Evolutionary conservation across 495 filamentous ascomycete species (phyloP).

Genomic region (Penicillium fimorum): DNA sequence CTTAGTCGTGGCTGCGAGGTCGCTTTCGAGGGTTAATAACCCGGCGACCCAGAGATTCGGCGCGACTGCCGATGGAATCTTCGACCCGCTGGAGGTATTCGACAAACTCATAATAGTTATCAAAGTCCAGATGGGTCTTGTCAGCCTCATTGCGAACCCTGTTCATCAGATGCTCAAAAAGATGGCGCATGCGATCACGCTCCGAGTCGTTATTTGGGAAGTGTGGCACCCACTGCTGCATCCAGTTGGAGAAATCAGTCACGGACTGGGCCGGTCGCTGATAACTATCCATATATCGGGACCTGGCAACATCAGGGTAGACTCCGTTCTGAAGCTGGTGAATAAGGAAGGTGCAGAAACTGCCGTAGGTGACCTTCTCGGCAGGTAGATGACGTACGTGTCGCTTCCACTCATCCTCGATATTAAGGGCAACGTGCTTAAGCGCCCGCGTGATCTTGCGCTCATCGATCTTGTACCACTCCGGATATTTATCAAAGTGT

Average conservation of each 20-base stretch:
- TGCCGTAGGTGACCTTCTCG: constrained; percentile 3
- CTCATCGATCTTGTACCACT: constrained; percentile 2
- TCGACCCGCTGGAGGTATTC: constrained; percentile 17
- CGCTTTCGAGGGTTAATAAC: constrained; percentile 7
- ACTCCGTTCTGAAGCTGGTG: constrained; percentile 6
- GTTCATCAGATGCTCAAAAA: constrained; percentile 13
- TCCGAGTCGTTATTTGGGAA: constrained; percentile 2
- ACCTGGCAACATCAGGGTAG: neutral
- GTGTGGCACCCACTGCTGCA: constrained; percentile 15
- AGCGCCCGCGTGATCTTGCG: constrained; percentile 6
- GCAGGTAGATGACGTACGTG: neutral
- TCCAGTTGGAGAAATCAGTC: constrained; percentile 15
- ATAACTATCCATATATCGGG: constrained; percentile 5
- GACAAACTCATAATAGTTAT: constrained; percentile 14
- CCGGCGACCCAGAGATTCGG: constrained; percentile 2
- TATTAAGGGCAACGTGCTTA: constrained; percentile 8
- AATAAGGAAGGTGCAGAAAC: constrained; percentile 9
- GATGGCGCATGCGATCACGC: constrained; percentile 16
- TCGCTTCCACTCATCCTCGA: constrained; percentile 9
- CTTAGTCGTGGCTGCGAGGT: constrained; percentile 2
- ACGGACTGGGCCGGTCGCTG: constrained; percentile 12
- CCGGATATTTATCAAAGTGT: constrained; percentile 10
- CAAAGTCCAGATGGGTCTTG: constrained; percentile 10
- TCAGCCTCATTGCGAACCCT: constrained; percentile 1
- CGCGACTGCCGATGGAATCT: neutral